Conservation (phyloP, 2,329 filamentous ascomycete species). For the Uncinocarpus reesii region DNA sequence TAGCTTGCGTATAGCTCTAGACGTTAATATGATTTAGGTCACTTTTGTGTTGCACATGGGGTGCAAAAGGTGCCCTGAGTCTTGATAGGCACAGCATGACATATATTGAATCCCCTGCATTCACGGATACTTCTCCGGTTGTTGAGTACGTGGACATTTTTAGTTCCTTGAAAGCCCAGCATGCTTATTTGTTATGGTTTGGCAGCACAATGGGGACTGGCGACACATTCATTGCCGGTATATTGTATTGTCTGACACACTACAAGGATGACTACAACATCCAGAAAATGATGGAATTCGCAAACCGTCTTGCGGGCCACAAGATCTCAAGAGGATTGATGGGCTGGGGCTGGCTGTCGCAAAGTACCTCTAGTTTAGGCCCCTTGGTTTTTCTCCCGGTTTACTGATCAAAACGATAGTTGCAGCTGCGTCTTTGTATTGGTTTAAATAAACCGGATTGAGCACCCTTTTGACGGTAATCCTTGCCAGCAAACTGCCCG, state of each 20-base stretch:
- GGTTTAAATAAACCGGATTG: no score
- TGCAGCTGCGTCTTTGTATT: background rate
- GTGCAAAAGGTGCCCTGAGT: conserved; percentile 43
- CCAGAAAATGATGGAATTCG: conserved; percentile 46
- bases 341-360: conserved; percentile 35
- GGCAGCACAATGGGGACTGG: conserved; percentile 60
- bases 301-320: conserved; percentile 55
- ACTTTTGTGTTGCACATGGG: conserved; percentile 51
- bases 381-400: no score
- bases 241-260: conserved; percentile 50
- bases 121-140: conserved; percentile 35
- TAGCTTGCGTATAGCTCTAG: no score
- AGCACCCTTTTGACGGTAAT: no score
- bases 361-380: background rate
- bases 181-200: conserved; percentile 14
- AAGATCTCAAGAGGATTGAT: conserved; percentile 60
- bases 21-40: conserved; percentile 26
- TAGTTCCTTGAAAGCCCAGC: conserved; percentile 1
- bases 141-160: conserved; percentile 47
- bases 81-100: conserved; percentile 31
- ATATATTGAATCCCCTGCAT: conserved; percentile 38
- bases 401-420: no score
- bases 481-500: no score
- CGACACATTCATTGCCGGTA: conserved; percentile 64
- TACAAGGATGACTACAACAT: conserved; percentile 42